Conservation (phyloP, 306 rosid genomes). For the Glycine latifolia region DNA sequence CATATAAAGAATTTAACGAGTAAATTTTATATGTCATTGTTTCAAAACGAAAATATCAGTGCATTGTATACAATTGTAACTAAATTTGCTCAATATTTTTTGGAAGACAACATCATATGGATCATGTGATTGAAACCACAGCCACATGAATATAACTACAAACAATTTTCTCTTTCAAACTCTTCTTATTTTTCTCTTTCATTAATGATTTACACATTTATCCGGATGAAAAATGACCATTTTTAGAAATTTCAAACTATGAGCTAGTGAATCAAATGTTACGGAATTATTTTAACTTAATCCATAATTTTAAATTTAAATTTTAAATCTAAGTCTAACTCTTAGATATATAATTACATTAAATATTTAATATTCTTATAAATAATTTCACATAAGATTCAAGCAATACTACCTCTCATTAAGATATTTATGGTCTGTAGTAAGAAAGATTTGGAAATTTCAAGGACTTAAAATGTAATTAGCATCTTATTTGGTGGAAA, state of each 20-base stretch:
- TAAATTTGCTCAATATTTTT: not conserved
- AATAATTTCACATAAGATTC: too few relatives aligned
- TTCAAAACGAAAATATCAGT: not conserved
- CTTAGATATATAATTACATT: too few relatives aligned
- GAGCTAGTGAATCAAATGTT: too few relatives aligned
- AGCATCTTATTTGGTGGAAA: not conserved
- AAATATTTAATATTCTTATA: too few relatives aligned
- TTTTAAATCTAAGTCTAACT: not conserved
- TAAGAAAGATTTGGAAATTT: too few relatives aligned
- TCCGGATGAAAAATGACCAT: not conserved
- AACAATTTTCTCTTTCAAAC: not conserved
- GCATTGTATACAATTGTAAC: not conserved
- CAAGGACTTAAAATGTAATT: not conserved
- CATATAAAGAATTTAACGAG: not conserved
- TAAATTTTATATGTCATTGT: not conserved
- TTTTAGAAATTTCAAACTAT: not conserved
- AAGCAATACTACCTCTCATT: too few relatives aligned
- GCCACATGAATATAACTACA: not conserved
- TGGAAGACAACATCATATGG: not conserved
- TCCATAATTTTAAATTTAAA: not conserved
- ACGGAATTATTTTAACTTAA: not conserved
- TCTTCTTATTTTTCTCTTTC: not conserved
- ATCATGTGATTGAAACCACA: constrained; percentile 7
- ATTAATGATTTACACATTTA: not conserved
- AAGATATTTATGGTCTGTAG: too few relatives aligned